Base-by-base conservation (phyloP, 2,329 filamentous ascomycete genomes). In the Blastomyces parvus region DNA sequence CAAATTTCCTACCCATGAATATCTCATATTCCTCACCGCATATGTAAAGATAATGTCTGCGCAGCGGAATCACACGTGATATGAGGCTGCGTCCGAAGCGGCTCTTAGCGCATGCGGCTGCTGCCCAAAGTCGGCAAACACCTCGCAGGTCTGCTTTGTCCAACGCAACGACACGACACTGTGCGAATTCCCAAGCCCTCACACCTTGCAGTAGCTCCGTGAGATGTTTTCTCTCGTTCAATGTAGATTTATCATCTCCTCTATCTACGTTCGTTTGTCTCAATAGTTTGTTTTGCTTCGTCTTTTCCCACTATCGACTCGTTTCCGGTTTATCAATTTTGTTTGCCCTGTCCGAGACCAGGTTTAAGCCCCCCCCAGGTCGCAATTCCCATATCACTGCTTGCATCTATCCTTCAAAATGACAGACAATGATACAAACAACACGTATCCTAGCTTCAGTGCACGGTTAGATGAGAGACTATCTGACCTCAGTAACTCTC, bases 401-500 rank as follows among this genome's bases (percentile, higher is more conserved):
- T 13, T 42, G 14, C 56, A 17, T 14, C 22, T 62, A 38, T 17
- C 58, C 42, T 42, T n/a, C n/a, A 55, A 36, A 9, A 61, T 61
- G 59, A 22, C 46, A 27, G 48, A 44, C 30, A 27, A 44, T 30
- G 33, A 52, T 27, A n/a, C 30, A 9, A 55, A 40, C 30, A 38
- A 13, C 25, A 42, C 11, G n/a, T 60, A 46, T 48, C 48, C 46
- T 25, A 57, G 19, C 25, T 57, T 57, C 52, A 57, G 25, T 57
- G 36, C 60, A 14, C 60, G 25, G 33, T 57, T 57, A 25, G 62
- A 63, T 42, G 56, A 62, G 22, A 57, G 40, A 22, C 30, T 63
- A 19, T 63, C 62, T n/a, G 58, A 53, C 13, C 56, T 63, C 42
- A 63, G 56, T 22, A 63, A 22, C 25, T 60, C 62, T 17, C 48